A percentile compares a stretch with the other conserved stretches of the same genome.
Evolutionary conservation across 2,329 filamentous ascomycete species (phyloP).

Genomic region (Trichoderma polysporum): DNA sequence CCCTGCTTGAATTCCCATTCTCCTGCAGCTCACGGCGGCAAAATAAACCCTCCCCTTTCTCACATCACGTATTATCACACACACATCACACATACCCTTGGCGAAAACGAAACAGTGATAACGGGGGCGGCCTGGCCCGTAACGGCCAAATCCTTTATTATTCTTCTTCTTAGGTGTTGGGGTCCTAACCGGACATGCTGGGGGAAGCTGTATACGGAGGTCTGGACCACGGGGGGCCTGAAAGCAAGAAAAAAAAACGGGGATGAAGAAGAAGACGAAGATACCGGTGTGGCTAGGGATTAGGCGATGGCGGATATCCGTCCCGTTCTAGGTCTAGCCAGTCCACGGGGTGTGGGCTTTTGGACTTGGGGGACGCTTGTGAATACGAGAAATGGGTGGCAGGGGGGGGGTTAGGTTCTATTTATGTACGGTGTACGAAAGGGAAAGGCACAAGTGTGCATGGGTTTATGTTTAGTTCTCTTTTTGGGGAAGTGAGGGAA

Average conservation of each 20-base stretch:
- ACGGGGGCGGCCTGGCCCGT: background rate
- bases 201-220: background rate
- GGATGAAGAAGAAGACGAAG: background rate
- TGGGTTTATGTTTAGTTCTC: background rate
- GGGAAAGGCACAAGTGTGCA: background rate
- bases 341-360: slow-evolving; percentile 7
- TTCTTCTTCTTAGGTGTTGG: background rate
- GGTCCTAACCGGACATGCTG: background rate
- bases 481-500: no score
- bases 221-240: background rate
- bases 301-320: slow-evolving; percentile 15
- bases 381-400: slow-evolving; percentile 17
- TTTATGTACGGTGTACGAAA: slow-evolving; percentile 1
- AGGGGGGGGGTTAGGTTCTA: slow-evolving; percentile 3
- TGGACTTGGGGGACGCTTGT: slow-evolving; percentile 10
- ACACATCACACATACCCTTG: background rate
- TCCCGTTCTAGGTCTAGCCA: slow-evolving; percentile 15
- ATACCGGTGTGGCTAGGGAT: background rate
- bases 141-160: background rate
- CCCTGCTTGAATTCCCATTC: background rate
- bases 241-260: background rate
- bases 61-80: background rate
- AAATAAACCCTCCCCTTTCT: background rate
- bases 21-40: background rate
- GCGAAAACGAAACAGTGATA: background rate